These are phyloP conservation scores for Porphyrellus sp. DNA, from an alignment of 1,284 basidiomycete species.

Conservation along the genomic window DNA sequence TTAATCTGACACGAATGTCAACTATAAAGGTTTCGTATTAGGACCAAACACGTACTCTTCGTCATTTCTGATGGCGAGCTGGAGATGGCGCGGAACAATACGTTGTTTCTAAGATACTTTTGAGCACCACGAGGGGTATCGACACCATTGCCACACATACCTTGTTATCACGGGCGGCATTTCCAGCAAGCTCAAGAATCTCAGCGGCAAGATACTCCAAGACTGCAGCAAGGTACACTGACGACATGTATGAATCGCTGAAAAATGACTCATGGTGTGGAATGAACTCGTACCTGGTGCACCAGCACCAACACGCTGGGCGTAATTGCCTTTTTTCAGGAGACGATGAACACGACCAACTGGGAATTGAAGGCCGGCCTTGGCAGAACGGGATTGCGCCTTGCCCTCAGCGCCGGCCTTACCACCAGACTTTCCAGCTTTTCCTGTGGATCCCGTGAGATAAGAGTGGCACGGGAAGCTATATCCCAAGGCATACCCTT, in stretches of 20 bases:
- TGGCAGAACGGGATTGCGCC: constrained; percentile 74
- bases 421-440: constrained; percentile 61
- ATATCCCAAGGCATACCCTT: constrained; percentile 39
- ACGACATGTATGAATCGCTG: background rate
- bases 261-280: background rate
- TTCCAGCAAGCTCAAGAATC: constrained; percentile 87
- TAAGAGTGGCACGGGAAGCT: constrained; percentile 9
- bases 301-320: constrained; percentile 75
- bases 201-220: constrained; percentile 86
- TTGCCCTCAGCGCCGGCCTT: constrained; percentile 56
- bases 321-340: constrained; percentile 83
- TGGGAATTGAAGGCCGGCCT: constrained; percentile 74
- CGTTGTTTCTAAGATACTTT: constrained; percentile 60
- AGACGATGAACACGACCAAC: constrained; percentile 73
- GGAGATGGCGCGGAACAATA: constrained; percentile 86
- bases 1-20: constrained; percentile 41
- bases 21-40: background rate
- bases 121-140: background rate
- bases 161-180: constrained; percentile 82
- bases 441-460: constrained; percentile 34
- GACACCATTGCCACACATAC: constrained; percentile 9
- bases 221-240: constrained; percentile 77
- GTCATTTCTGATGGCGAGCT: constrained; percentile 86
- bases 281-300: constrained; percentile 61
- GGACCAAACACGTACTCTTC: constrained; percentile 52